Conservation (phyloP, 169 alveolate genomes). For the Amoebophrya sp. region DNA sequence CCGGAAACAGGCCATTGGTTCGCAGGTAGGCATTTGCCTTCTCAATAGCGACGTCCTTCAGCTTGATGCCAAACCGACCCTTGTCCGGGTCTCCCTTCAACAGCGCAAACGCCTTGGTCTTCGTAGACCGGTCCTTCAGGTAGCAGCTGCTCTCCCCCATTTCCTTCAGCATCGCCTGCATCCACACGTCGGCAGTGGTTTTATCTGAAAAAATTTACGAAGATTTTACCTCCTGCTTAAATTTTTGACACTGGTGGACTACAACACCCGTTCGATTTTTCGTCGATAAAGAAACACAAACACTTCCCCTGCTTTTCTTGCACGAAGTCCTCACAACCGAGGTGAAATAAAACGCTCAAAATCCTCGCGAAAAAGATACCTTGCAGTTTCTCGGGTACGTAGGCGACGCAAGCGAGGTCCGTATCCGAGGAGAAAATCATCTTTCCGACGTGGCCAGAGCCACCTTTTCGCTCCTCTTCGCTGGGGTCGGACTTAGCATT, state of each 20-base stretch:
- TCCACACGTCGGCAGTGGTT: slow-evolving; percentile 16
- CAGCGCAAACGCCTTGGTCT: slow-evolving; percentile 20
- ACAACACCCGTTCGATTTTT: too few species aligned
- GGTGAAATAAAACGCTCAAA: too few species aligned
- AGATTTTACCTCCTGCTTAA: too few species aligned
- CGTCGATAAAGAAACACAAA: too few species aligned
- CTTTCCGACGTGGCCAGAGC: slow-evolving; percentile 47
- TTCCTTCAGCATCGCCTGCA: not conserved
- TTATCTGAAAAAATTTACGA: not conserved
- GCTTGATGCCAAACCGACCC: not conserved
- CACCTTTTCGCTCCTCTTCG: slow-evolving; percentile 51
- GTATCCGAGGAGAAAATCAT: slow-evolving; percentile 9
- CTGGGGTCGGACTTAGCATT: slow-evolving; percentile 44
- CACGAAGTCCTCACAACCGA: too few species aligned
- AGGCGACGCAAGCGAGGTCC: not conserved
- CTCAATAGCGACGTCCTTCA: not conserved
- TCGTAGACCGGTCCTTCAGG: not conserved
- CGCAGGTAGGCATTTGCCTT: slow-evolving; percentile 3
- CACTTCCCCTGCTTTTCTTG: too few species aligned
- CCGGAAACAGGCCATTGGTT: not conserved
- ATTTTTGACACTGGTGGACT: too few species aligned
- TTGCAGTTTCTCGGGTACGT: not conserved
- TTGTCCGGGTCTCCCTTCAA: slow-evolving; percentile 5
- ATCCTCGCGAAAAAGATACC: too few species aligned
- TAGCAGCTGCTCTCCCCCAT: not conserved